Evolutionary conservation across 2,329 filamentous ascomycete species (phyloP), one percentile per base, ranked within the genome.

Genomic region (Magnaporthales sp.): DNA sequence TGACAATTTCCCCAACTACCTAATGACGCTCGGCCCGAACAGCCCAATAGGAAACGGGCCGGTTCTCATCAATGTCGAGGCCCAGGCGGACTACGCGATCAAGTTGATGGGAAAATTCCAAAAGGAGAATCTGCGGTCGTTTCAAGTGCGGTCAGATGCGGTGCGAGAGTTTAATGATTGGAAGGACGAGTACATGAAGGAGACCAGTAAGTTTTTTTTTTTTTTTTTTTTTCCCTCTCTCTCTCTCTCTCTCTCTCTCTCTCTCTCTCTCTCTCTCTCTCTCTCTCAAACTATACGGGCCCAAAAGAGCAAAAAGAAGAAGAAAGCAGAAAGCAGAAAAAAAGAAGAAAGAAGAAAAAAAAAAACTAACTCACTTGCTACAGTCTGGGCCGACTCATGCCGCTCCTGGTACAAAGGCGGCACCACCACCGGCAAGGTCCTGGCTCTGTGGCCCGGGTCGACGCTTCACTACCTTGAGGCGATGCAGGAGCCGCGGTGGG

Each of bases 41-140:
- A 67, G 56, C 19, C 51, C 66, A 1, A 67, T 69, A 1, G 38
- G 65, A 9, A 68, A 69, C 4, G 71, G 71, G 24, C 69, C 68
- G 0, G 68, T 71, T 1, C 68, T 68, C 2, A 64, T 70, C 38
- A 66, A 64, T 22, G 38, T 68, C 60, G 70, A 73, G 68, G 70
- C 70, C 10, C 68, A 72, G 62, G 29, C 68, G 24, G 38, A 68
- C 68, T 82, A 83, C 68, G 76, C 83, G 54, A 72, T 80, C 27
- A 77, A 78, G 67, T 77, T 80, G 69, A 72, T 81, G 58, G 78
- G 79, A 68, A 84, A 83, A 73, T 72, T 83, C 66, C 80, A 81
- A 69, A 80, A 77, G 68, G 81, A 79, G 67, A 73, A 82, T 69
- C 63, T 64, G 3, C 32, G 63, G 19, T 51, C 31, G 1, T 71